These are phyloP conservation scores for Trypethelium eluteriae DNA, from an alignment of 495 filamentous ascomycete genomes.

Conservation along the genomic window DNA sequence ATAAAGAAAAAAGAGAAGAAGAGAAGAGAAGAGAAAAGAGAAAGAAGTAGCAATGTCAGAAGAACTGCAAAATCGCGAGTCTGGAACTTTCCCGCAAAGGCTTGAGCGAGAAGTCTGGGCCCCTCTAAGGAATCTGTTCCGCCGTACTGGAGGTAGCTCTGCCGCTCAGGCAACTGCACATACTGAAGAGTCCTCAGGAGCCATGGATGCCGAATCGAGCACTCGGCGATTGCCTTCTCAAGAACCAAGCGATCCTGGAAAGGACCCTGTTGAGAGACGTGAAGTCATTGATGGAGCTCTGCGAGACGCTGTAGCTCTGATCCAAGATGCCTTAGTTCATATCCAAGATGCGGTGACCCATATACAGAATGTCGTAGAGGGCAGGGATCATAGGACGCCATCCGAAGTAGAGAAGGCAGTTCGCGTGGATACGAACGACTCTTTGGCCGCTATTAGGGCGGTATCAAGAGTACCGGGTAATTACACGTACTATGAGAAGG, in stretches of 20 bases:
- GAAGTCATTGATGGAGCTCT: not conserved
- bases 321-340: not conserved
- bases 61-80: not conserved
- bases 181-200: not conserved
- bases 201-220: not conserved
- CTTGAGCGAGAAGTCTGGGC: not conserved
- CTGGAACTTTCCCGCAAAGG: not conserved
- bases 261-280: not conserved
- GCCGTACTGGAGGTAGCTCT: not conserved
- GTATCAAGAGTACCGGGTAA: not conserved
- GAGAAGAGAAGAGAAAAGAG: too few relatives aligned
- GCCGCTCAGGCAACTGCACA: not conserved
- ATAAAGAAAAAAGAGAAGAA: too few relatives aligned
- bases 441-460: not conserved
- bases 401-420: conserved; percentile 6
- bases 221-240: not conserved
- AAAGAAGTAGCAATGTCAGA: not conserved
- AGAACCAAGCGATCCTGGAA: not conserved
- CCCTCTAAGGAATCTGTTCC: not conserved
- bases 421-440: conserved; percentile 1
- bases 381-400: not conserved
- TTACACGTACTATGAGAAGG: not conserved
- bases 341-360: not conserved
- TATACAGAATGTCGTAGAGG: not conserved
- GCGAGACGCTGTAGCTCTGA: not conserved